These are phyloP conservation scores for Fusarium verticillioides DNA, from an alignment of 2,329 filamentous ascomycete species.

Conservation along the genomic window DNA sequence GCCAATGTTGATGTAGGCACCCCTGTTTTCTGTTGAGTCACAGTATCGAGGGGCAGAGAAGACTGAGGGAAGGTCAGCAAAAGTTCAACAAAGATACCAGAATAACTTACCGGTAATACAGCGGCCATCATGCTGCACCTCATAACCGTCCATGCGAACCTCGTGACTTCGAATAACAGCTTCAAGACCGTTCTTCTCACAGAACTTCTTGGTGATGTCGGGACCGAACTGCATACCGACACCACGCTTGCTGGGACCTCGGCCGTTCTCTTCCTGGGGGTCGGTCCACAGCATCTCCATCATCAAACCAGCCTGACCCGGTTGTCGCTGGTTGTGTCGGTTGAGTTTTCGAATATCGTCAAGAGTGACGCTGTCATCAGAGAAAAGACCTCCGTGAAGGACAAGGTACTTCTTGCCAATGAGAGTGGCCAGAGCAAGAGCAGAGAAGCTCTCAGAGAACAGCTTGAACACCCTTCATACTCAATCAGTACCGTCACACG, in stretches of 20 bases:
- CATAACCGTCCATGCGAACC: slow-evolving; percentile 99
- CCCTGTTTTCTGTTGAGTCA: slow-evolving; percentile 97
- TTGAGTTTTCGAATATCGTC: slow-evolving; percentile 95
- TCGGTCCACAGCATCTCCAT: slow-evolving; percentile 99
- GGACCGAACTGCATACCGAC: slow-evolving; percentile 97
- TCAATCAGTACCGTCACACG: slow-evolving; percentile 7
- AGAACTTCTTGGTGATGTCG: slow-evolving; percentile 95
- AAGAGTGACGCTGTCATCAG: slow-evolving; percentile 89
- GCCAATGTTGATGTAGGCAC: slow-evolving; percentile 97
- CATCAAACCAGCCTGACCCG: slow-evolving; percentile 94
- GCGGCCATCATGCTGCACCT: slow-evolving; percentile 93
- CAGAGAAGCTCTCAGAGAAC: slow-evolving; percentile 98
- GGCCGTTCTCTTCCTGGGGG: slow-evolving; percentile 84
- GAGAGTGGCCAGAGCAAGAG: slow-evolving; percentile 88
- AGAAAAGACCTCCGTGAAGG: slow-evolving; percentile 94
- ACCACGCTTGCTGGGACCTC: slow-evolving; percentile 94
- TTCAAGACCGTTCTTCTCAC: slow-evolving; percentile 92
- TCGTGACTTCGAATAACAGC: slow-evolving; percentile 98
- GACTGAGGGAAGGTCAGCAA: slow-evolving; percentile 62
- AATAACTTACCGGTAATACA: slow-evolving; percentile 84
- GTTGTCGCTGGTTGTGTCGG: slow-evolving; percentile 89
- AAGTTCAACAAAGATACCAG: not conserved
- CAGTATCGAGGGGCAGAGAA: slow-evolving; percentile 99
- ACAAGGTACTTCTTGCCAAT: slow-evolving; percentile 92
- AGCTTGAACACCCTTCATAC: slow-evolving; percentile 83